Evolutionary conservation across 2,329 filamentous ascomycete species (phyloP), one percentile per base, ranked within the genome.

Genomic region (Alternaria brassicicola): DNA sequence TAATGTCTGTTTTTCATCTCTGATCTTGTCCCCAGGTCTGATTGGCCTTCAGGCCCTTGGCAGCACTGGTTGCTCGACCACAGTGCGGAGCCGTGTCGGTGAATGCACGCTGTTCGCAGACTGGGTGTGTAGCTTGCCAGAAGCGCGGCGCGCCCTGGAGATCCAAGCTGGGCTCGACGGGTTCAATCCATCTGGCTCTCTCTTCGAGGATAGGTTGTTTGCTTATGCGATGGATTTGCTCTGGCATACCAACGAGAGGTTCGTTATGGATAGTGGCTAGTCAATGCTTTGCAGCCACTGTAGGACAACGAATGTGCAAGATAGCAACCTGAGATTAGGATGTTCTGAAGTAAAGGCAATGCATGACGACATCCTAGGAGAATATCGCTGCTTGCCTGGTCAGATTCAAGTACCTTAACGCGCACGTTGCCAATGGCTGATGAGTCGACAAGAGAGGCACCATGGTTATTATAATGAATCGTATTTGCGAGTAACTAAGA

Each of bases 71-170:
- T n/a, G n/a, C n/a, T n/a, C n/a, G n/a, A n/a, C n/a, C n/a, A n/a
- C n/a, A n/a, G n/a, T n/a, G 1, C 43, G 43, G 43, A 23, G 30
- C 15, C 19, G 19, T n/a, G 9, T n/a, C 8, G 36, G 47, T 12
- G 61, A 61, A 26, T 63, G 36, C 38, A 13, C 21, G 2, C n/a
- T 50, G 36, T 58, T 52, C 19, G 26, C 41, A 4, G 46, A 36
- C 5, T 63, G 61, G 61, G 43, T 61, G 2, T 50, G n/a, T 4
- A 42, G 39, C 30, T 46, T 63, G 25, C 57, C 61, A 2, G 60
- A 63, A 51, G 57, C 57, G 25, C 52, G 52, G 6, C 57, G 38
- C 5, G 38, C 50, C 13, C 1, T 47, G 19, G 19, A 4, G 19
- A 19, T 47, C 6, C 43, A 47, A 17, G 5, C 3, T 17, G 30